Base-by-base conservation (phyloP, 345 rosid genomes). In the Rhizophora apiculata region DNA sequence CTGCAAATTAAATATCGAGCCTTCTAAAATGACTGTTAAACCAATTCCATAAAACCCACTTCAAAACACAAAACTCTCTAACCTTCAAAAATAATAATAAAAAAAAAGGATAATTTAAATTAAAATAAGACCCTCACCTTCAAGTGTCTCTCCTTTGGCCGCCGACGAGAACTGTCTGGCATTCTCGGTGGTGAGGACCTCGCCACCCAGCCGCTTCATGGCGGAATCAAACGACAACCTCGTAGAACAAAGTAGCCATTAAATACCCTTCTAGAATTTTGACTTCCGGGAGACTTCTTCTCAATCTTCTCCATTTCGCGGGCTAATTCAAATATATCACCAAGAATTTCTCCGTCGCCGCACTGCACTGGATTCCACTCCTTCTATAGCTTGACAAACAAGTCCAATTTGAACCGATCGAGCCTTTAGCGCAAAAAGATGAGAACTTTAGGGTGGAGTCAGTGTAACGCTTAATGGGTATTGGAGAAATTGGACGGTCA, bases 141-240 rank as follows among this genome's bases (percentile, higher is more conserved):
- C 98, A 53, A 95, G 91, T 31, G 99, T 95, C 89, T 95, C 99
- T 29, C 99, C 99, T 82, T 92, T 92, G 3, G 96, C 96, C 0
- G 99, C 96, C 8, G 98, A 95, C 0, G 99, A 95, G 75, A 95
- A 95, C 43, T 92, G 97, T 70, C 91, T 79, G 6, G 98, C 98
- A 68, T 95, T 95, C 82, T 95, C 99, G 6, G 98, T 92, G 11
- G 97, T 92, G 75, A 95, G 74, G 61, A 95, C 98, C 77, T 95
- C 97, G 30, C 99, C 98, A 5, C 99, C 99, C 31, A 95, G 67
- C 43, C 90, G 86, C 80, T 88, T 95, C 98, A 95, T 92, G 30
- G 99, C 96, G 70, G 96, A 95, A 80, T 95, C 97, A n/a, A 95
- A 92, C 4, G 98, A 92, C 63, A 92, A 90, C 87, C 99, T 95